Evolutionary conservation across 352 stramenopile species (phyloP).

Genomic region (Globisporangium cystogenes): DNA sequence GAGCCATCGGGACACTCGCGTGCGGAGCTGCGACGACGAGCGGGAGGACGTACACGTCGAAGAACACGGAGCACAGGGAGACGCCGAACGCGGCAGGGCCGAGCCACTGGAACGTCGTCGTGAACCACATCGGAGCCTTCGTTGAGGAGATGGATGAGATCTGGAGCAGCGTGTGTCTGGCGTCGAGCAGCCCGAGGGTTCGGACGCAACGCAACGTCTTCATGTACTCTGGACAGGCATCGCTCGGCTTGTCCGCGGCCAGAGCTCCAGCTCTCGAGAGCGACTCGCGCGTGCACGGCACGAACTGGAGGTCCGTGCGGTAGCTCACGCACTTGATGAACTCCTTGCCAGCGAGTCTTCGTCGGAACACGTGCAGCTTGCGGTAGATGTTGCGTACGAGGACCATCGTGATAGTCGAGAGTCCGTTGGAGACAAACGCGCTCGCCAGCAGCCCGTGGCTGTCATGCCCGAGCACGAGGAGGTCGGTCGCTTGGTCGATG

Average conservation of each 20-base stretch:
- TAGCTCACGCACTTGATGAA: constrained; percentile 7
- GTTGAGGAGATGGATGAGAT: too few relatives aligned
- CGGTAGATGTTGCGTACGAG: constrained; percentile 8
- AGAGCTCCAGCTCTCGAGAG: neutral
- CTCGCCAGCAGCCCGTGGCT: constrained; percentile 1
- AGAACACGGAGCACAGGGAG: neutral
- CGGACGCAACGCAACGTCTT: constrained; percentile 8
- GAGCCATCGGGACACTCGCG: neutral
- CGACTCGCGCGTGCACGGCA: neutral
- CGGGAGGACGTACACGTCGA: neutral
- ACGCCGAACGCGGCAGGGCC: neutral
- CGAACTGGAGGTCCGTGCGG: constrained; percentile 3
- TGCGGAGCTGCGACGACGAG: neutral
- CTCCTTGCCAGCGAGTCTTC: neutral
- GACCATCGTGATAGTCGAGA: constrained; percentile 5
- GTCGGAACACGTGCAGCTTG: neutral
- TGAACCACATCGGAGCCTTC: too few relatives aligned
- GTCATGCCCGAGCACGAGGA: neutral
- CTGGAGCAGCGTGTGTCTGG: neutral
- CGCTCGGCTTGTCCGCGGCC: neutral
- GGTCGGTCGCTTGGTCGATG: neutral
- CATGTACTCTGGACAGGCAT: neutral
- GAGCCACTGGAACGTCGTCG: neutral
- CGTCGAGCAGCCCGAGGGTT: neutral
- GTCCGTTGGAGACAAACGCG: constrained; percentile 3